Evolutionary conservation across 176 grass and related monocot genomes (phyloP).

Genomic region (Microstegium vimineum): DNA sequence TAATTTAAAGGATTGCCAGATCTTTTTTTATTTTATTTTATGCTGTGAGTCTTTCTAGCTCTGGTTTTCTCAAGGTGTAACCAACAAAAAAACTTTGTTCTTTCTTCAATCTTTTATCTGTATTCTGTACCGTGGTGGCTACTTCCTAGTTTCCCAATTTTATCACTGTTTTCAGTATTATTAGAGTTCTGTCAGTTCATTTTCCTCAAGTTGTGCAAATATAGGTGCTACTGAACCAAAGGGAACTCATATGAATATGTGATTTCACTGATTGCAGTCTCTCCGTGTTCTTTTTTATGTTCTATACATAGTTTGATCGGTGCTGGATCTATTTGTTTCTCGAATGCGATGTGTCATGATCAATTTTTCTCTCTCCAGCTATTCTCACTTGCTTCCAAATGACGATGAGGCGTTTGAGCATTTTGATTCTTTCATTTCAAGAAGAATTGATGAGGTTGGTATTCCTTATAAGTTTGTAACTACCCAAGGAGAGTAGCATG

Average conservation of each 20-base stretch:
- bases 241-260: background rate
- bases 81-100: background rate
- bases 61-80: background rate
- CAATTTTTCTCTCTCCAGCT: conserved; percentile 52
- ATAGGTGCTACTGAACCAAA: conserved; percentile 3
- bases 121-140: background rate
- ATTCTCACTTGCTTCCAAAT: conserved; percentile 86
- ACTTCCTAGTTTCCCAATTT: background rate
- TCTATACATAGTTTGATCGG: background rate
- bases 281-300: background rate
- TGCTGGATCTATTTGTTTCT: conserved; percentile 19
- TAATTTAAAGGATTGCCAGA: background rate
- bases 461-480: background rate
- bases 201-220: background rate
- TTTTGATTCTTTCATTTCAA: conserved; percentile 76
- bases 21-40: background rate
- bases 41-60: background rate
- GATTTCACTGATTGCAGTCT: background rate
- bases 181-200: background rate
- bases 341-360: background rate
- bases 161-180: background rate
- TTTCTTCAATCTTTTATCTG: background rate
- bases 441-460: conserved; percentile 83
- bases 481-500: background rate
- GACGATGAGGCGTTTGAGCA: conserved; percentile 93